phyloP scores from a whole-genome alignment of 768 basidiomycete species.

The Leccinellum luteum region DNA sequence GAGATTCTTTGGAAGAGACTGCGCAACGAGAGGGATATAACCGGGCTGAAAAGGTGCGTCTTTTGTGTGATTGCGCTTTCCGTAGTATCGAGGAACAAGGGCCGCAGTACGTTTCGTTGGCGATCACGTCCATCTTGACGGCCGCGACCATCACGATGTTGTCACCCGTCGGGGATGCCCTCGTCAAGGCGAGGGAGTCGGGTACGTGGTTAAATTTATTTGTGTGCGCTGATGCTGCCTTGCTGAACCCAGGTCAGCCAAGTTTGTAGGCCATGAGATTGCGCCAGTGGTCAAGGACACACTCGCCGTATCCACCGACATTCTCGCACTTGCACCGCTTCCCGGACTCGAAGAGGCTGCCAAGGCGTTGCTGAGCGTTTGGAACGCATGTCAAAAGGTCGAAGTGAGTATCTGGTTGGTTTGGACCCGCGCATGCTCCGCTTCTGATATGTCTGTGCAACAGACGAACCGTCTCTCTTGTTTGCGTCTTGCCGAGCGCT shows the following conservation, averaged over 20 bases:
- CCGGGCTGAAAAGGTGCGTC: slow-evolving; percentile 27
- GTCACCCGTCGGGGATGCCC: slow-evolving; percentile 24
- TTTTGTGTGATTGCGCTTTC: background rate
- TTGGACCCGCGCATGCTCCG: background rate
- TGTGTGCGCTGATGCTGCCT: background rate
- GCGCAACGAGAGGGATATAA: slow-evolving; percentile 22
- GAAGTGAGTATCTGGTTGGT: slow-evolving; percentile 44
- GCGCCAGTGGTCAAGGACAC: slow-evolving; percentile 36
- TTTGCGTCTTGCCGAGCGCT: slow-evolving; percentile 69
- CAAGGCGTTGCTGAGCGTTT: slow-evolving; percentile 53
- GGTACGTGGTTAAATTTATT: slow-evolving; percentile 3
- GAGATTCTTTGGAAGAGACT: slow-evolving; percentile 1
- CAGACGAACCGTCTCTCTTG: slow-evolving; percentile 69
- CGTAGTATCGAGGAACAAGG: background rate
- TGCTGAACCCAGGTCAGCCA: slow-evolving; percentile 19
- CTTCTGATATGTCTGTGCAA: background rate
- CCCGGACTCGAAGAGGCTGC: slow-evolving; percentile 54
- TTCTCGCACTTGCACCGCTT: slow-evolving; percentile 51
- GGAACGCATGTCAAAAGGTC: slow-evolving; percentile 58
- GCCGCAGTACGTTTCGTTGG: slow-evolving; percentile 25
- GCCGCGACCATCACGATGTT: slow-evolving; percentile 14
- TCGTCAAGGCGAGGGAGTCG: slow-evolving; percentile 21
- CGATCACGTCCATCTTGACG: slow-evolving; percentile 27
- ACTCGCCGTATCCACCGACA: slow-evolving; percentile 34
- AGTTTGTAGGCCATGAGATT: slow-evolving; percentile 33